These are phyloP conservation scores for Brassica cretica DNA, from an alignment of 345 rosid genomes.

Conservation along the genomic window DNA sequence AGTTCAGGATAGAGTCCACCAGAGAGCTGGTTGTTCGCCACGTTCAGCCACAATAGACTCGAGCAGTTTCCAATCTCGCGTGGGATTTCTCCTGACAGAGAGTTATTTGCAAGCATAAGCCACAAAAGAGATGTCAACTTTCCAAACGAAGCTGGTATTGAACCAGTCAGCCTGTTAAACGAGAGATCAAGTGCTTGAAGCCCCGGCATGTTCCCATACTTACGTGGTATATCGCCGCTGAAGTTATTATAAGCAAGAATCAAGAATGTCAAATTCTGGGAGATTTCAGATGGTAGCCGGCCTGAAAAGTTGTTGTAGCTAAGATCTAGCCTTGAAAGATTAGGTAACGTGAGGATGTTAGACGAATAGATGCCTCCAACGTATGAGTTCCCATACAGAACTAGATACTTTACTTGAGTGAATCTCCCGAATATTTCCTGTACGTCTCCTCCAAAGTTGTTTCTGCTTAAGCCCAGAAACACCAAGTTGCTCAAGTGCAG, in stretches of 20 bases:
- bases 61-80: constrained; percentile 70
- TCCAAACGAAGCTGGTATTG: constrained; percentile 66
- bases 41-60: constrained; percentile 87
- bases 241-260: constrained; percentile 65
- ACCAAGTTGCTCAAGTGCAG: constrained; percentile 54
- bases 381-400: constrained; percentile 59
- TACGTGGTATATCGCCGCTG: constrained; percentile 63
- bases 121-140: constrained; percentile 76
- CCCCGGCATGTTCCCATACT: constrained; percentile 57
- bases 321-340: constrained; percentile 63
- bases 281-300: constrained; percentile 58
- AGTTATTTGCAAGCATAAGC: constrained; percentile 91
- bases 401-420: constrained; percentile 53
- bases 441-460: constrained; percentile 61
- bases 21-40: constrained; percentile 73
- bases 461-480: constrained; percentile 71
- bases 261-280: constrained; percentile 58
- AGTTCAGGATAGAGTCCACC: constrained; percentile 64
- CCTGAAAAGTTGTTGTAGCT: constrained; percentile 79
- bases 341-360: constrained; percentile 60
- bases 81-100: constrained; percentile 66
- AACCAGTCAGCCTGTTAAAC: constrained; percentile 64
- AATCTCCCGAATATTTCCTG: constrained; percentile 66
- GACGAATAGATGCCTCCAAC: constrained; percentile 63
- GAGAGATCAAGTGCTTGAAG: constrained; percentile 91